A percentile compares a stretch with the other conserved stretches of the same genome.
These are phyloP conservation scores for Cystobasidium sp. DNA, from an alignment of 1,284 basidiomycete genomes.

Conservation along the genomic window DNA sequence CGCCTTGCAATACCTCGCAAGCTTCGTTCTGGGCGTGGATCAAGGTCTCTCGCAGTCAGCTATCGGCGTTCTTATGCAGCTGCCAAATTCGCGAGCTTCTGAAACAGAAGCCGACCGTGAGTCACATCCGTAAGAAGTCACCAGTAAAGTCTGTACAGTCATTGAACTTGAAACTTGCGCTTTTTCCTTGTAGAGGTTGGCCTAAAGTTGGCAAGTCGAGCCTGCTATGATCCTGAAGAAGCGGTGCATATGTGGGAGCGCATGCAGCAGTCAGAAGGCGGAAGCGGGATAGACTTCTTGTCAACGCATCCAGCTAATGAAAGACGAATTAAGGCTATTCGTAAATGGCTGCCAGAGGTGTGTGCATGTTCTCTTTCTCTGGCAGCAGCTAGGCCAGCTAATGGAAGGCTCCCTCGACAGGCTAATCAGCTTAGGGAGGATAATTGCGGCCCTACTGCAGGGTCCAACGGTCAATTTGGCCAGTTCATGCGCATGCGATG, in stretches of 20 bases:
- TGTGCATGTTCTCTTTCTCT: neutral
- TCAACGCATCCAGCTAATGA: slow-evolving; percentile 76
- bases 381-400: neutral
- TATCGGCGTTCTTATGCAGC: slow-evolving; percentile 66
- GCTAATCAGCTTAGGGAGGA: slow-evolving; percentile 29
- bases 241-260: slow-evolving; percentile 62
- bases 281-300: slow-evolving; percentile 62
- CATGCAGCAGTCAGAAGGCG: slow-evolving; percentile 48
- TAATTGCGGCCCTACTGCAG: slow-evolving; percentile 23
- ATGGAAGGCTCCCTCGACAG: neutral
- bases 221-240: slow-evolving; percentile 78
- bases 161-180: neutral
- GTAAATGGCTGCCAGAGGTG: slow-evolving; percentile 47
- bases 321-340: slow-evolving; percentile 65
- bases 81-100: slow-evolving; percentile 81
- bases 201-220: slow-evolving; percentile 58
- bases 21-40: slow-evolving; percentile 64
- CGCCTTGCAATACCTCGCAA: slow-evolving; percentile 31
- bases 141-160: neutral
- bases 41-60: slow-evolving; percentile 60
- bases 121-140: slow-evolving; percentile 47
- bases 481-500: neutral
- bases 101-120: slow-evolving; percentile 72
- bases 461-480: neutral
- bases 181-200: slow-evolving; percentile 46